These are phyloP conservation scores for Aechmea fasciata DNA, from an alignment of 176 grass and related monocot species.

Conservation along the genomic window DNA sequence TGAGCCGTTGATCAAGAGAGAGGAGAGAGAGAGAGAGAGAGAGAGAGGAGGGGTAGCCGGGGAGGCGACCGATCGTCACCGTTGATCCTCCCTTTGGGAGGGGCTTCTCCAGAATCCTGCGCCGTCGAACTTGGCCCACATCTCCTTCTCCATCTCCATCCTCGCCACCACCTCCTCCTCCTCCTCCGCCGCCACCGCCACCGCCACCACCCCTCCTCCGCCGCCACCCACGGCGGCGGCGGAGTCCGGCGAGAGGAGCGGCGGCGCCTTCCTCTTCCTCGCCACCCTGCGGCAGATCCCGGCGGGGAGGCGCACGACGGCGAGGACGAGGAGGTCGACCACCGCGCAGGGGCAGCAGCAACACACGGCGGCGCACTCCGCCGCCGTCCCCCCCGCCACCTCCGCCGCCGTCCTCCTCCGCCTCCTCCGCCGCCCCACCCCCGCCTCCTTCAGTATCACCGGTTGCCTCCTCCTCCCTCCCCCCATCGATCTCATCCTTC, in stretches of 20 bases:
- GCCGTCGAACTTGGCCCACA: slow-evolving; percentile 60
- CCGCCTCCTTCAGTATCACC: neutral
- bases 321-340: slow-evolving; percentile 48
- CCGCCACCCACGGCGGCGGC: neutral
- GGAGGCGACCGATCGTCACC: neutral
- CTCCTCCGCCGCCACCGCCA: too few species aligned
- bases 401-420: slow-evolving; percentile 22
- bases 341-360: slow-evolving; percentile 64
- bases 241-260: neutral
- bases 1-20: slow-evolving; percentile 5
- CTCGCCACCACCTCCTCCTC: too few species aligned
- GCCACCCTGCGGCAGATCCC: slow-evolving; percentile 37
- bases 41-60: too few species aligned
- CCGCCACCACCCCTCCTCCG: slow-evolving; percentile 2
- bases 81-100: slow-evolving; percentile 43
- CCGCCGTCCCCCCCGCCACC: slow-evolving; percentile 63
- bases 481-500: too few species aligned
- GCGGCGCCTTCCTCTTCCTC: neutral
- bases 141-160: slow-evolving; percentile 41
- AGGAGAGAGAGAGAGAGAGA: too few species aligned
- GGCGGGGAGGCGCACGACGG: slow-evolving; percentile 47
- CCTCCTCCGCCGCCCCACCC: neutral
- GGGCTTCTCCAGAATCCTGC: slow-evolving; percentile 79
- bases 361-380: slow-evolving; percentile 50
- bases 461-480: neutral